A percentile compares a stretch with the other conserved stretches of the same genome.
phyloP scores from a whole-genome alignment of 179 eudicot species.

The Vitellaria paradoxa region DNA sequence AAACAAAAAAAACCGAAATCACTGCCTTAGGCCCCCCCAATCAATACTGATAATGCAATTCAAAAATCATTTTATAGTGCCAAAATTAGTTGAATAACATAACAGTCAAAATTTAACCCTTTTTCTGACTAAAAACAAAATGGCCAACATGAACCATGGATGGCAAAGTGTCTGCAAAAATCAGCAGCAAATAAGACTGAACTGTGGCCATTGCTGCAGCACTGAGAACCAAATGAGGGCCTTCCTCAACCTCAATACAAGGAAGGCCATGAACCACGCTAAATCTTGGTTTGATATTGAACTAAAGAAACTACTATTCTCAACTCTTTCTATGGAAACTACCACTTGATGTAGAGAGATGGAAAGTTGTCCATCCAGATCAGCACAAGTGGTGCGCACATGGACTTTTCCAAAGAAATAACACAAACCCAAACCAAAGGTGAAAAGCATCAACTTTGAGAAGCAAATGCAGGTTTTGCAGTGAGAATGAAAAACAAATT shows the following conservation, averaged over 20 bases:
- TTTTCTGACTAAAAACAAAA: neutral
- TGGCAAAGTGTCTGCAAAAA: neutral
- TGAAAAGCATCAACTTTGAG: neutral
- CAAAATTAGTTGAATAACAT: neutral
- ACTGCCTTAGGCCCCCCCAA: no score
- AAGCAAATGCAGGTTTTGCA: neutral
- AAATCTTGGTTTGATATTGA: neutral
- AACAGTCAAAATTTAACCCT: neutral
- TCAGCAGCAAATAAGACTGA: neutral
- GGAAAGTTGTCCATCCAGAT: neutral
- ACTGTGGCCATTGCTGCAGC: neutral
- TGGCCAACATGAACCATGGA: neutral
- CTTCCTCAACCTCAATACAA: neutral
- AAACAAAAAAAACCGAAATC: no score
- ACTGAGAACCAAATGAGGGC: neutral
- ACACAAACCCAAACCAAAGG: neutral
- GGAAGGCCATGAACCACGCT: neutral
- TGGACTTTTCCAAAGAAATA: neutral
- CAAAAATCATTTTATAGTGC: neutral
- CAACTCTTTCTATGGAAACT: constrained; percentile 1
- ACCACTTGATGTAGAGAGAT: constrained; percentile 3
- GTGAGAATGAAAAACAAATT: neutral
- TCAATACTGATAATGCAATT: no score
- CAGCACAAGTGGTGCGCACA: neutral
- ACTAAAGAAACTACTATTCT: neutral